These are phyloP conservation scores for Phlebiopsis gigantea DNA, from an alignment of 768 basidiomycete genomes.

Conservation along the genomic window DNA sequence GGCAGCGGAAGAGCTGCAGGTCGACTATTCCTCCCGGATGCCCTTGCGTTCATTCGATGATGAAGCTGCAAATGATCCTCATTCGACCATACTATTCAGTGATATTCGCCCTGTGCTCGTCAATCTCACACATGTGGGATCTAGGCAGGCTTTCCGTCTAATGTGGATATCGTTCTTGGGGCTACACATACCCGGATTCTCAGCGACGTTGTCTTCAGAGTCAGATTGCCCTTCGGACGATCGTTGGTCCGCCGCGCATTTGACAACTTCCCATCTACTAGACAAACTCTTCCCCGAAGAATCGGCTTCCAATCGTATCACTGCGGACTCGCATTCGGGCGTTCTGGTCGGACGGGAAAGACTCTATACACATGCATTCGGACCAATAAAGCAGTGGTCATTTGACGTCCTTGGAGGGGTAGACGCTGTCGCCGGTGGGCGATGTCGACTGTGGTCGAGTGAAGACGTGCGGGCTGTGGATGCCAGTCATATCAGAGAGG, in stretches of 20 bases:
- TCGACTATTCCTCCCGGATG: slow-evolving; percentile 39
- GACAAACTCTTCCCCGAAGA: slow-evolving; percentile 47
- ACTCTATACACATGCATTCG: slow-evolving; percentile 55
- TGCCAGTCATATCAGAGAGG: slow-evolving; percentile 41
- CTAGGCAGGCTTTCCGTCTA: slow-evolving; percentile 55
- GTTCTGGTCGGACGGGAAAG: slow-evolving; percentile 61
- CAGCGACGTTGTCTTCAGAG: slow-evolving; percentile 31
- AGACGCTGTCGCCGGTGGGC: slow-evolving; percentile 38
- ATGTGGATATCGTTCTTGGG: slow-evolving; percentile 71
- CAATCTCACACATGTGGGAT: slow-evolving; percentile 34
- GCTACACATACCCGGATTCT: slow-evolving; percentile 66
- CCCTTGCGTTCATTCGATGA: slow-evolving; percentile 54
- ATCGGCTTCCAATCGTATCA: slow-evolving; percentile 26
- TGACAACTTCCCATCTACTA: slow-evolving; percentile 42
- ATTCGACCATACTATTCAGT: slow-evolving; percentile 63
- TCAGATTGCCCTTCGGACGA: slow-evolving; percentile 51
- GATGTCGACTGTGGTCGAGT: slow-evolving; percentile 36
- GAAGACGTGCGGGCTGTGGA: slow-evolving; percentile 50
- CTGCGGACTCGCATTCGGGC: slow-evolving; percentile 61
- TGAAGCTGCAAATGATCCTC: slow-evolving; percentile 56
- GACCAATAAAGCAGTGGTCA: slow-evolving; percentile 66
- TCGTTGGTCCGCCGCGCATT: slow-evolving; percentile 52
- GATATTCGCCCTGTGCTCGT: slow-evolving; percentile 61
- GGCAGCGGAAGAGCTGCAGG: slow-evolving; percentile 49
- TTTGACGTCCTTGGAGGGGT: slow-evolving; percentile 48